Base-by-base conservation (phyloP, 2,329 filamentous ascomycete genomes). In the Colletotrichum tabaci region DNA sequence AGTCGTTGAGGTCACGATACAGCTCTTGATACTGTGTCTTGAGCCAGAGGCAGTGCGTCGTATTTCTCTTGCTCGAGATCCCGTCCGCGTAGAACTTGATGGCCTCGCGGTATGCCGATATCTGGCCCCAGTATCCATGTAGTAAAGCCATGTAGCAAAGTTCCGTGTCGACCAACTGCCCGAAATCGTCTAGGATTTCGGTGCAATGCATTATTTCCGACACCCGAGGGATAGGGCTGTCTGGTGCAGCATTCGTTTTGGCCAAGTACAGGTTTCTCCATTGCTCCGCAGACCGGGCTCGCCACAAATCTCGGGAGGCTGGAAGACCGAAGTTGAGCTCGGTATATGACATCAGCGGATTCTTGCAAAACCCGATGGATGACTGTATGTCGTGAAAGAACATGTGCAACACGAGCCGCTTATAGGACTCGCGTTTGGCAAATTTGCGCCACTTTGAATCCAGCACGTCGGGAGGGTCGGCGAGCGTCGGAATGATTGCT, bases 361-460 rank as follows among this genome's bases (percentile, higher is more conserved):
- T 77, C 4, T 77, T 76, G 40, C 80, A 66, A 1, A 81, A 71
- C 1, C 75, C 75, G 30, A 78, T 76, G 1, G 79, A 81, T 0
- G 74, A 71, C n/a, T 79, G 73, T 8, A 79, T 76, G 18, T 81
- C 80, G 30, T 81, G 79, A 0, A 74, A 72, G 0, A 81, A 67
- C n/a, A 79, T 63, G 12, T 75, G 62, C 16, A 80, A 77, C 1
- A 77, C 75, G 0, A 81, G 68, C 2, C 80, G 74, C 35, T 81
- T 82, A 44, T 76, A 79, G 1, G 77, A 79, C 71, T 80, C 81
- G 79, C 1, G 70, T 50, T 21, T 71, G 38, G 79, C 80, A 82
- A 13, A 74, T 70, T 69, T 72, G 26, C 69, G 69, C 69, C 69
- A 72, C 42, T 16, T 77, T 67, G 7, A 78, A 63, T 69, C 69